These are phyloP conservation scores for Dendrobium chrysotoxum DNA, from an alignment of 106 monocot genomes.

Conservation along the genomic window DNA sequence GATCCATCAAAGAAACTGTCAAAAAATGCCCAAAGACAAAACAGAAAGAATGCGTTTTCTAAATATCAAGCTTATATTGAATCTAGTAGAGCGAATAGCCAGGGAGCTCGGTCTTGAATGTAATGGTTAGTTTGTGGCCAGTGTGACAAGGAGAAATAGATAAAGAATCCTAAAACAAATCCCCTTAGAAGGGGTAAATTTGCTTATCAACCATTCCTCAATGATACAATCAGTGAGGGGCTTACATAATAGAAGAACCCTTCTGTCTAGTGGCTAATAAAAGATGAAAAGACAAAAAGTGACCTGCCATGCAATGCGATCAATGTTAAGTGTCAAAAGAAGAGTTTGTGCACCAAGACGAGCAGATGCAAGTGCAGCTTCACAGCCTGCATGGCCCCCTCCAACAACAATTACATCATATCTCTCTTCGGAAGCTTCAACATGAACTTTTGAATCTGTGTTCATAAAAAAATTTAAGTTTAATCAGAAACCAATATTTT, in stretches of 20 bases:
- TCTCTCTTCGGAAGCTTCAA: constrained; percentile 34
- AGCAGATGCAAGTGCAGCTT: constrained; percentile 96
- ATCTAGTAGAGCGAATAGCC: neutral
- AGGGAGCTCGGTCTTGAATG: neutral
- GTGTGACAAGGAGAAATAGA: neutral
- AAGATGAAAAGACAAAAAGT: neutral
- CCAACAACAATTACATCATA: constrained; percentile 98
- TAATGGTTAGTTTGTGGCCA: neutral
- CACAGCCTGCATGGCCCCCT: constrained; percentile 98
- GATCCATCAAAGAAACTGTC: neutral
- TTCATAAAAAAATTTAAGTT: neutral
- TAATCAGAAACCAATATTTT: neutral
- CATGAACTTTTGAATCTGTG: neutral
- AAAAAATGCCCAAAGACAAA: neutral
- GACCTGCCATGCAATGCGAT: constrained; percentile 99
- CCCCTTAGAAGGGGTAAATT: neutral
- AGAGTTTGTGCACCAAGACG: constrained; percentile 91
- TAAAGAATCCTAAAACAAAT: neutral
- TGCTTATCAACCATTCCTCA: neutral
- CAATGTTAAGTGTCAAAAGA: constrained; percentile 93
- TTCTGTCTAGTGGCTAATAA: neutral
- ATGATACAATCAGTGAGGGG: neutral
- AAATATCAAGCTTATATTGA: neutral
- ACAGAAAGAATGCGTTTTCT: neutral
- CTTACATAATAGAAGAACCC: neutral